A percentile compares a stretch with the other conserved stretches of the same genome.
phyloP scores from a whole-genome alignment of 192 early-diverging fungal species.

The Coemansia sp. region DNA sequence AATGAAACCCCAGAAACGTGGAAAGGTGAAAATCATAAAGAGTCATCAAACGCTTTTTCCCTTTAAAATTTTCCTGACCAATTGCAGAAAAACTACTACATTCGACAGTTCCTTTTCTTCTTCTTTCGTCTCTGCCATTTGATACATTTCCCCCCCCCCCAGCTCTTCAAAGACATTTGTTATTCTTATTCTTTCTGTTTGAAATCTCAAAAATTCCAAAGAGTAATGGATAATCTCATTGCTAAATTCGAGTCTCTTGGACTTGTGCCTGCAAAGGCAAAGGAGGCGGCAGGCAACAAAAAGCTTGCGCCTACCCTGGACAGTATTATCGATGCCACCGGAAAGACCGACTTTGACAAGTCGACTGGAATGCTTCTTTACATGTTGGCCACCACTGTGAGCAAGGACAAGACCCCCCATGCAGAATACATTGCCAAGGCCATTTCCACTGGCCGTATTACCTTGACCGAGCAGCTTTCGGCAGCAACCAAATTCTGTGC shows the following conservation, averaged over 20 bases:
- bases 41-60: too few relatives aligned
- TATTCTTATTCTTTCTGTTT: conserved; percentile 6
- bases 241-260: conserved; percentile 84
- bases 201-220: neutral
- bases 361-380: conserved; percentile 82
- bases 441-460: conserved; percentile 70
- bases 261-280: conserved; percentile 86
- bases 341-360: conserved; percentile 62
- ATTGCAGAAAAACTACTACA: too few relatives aligned
- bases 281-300: conserved; percentile 95
- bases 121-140: neutral
- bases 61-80: too few relatives aligned
- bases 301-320: conserved; percentile 83
- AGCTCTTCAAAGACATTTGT: neutral
- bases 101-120: neutral
- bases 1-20: too few relatives aligned
- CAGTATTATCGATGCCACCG: conserved; percentile 68
- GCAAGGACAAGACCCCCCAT: conserved; percentile 69
- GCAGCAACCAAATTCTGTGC: conserved; percentile 91
- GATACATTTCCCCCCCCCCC: too few relatives aligned
- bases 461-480: conserved; percentile 80
- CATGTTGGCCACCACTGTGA: conserved; percentile 82
- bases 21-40: too few relatives aligned
- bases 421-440: conserved; percentile 77
- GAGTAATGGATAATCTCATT: conserved; percentile 52